These are phyloP conservation scores for Globisporangium alternatum DNA, from an alignment of 352 stramenopile species.

Conservation along the genomic window DNA sequence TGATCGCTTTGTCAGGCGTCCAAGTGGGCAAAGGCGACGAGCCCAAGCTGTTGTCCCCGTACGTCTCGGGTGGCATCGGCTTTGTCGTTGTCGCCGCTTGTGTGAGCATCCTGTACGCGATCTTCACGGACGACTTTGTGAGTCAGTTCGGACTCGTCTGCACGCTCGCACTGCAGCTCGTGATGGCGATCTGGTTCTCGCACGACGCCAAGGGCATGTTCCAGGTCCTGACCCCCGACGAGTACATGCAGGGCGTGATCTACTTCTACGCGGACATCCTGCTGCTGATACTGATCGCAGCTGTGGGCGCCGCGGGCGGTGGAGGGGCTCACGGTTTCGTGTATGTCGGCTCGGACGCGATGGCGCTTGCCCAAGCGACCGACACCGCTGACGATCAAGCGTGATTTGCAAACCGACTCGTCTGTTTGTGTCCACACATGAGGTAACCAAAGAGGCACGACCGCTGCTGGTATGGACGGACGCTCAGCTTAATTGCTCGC, in stretches of 20 bases:
- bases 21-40: background rate
- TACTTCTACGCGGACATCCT: constrained; percentile 63
- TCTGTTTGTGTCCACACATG: too few species aligned
- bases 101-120: background rate
- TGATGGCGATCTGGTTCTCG: constrained; percentile 49
- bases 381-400: background rate
- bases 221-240: constrained; percentile 46
- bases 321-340: background rate
- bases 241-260: constrained; percentile 61
- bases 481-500: too few species aligned
- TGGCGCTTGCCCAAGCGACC: background rate
- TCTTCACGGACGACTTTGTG: constrained; percentile 23
- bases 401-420: background rate
- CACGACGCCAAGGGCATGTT: constrained; percentile 53
- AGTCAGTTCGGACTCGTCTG: constrained; percentile 31
- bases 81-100: background rate
- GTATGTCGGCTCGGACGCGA: background rate
- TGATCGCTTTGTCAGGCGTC: constrained; percentile 13
- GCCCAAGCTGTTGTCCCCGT: background rate
- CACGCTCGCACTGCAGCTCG: constrained; percentile 33
- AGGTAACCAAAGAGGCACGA: too few species aligned
- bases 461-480: too few species aligned
- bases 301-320: background rate
- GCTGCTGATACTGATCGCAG: constrained; percentile 22
- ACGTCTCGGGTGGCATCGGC: background rate